Percentiles rank a stretch among this genome's conserved stretches.
Evolutionary conservation across 257 asterid species (phyloP).

Genomic region (Petunia axillaris): DNA sequence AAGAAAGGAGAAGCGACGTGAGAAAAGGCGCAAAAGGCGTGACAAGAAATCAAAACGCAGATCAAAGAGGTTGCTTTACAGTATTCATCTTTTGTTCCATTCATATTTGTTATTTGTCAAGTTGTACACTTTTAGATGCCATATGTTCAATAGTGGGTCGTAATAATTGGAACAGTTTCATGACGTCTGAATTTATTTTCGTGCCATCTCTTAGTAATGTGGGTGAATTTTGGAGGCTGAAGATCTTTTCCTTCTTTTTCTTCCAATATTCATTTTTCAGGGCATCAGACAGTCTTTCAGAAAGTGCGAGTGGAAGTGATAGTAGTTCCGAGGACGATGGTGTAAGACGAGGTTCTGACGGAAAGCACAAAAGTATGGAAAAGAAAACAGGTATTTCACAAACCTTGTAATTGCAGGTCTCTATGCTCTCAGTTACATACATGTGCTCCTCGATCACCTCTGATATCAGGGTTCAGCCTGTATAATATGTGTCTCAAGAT

Average conservation of each 20-base stretch:
- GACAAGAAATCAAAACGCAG: slow-evolving; percentile 77
- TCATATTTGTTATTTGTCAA: background rate
- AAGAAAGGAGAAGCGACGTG: slow-evolving; percentile 73
- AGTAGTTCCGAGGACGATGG: slow-evolving; percentile 56
- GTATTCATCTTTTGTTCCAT: background rate
- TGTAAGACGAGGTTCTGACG: slow-evolving; percentile 41
- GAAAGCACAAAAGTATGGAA: slow-evolving; percentile 52
- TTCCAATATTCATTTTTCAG: slow-evolving; percentile 43
- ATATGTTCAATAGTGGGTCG: background rate
- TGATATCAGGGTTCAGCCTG: background rate
- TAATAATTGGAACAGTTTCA: background rate
- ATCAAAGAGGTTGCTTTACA: slow-evolving; percentile 62
- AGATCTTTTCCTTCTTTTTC: background rate
- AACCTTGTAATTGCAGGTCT: slow-evolving; percentile 2
- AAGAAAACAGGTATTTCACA: slow-evolving; percentile 31
- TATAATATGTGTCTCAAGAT: background rate
- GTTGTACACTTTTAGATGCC: background rate
- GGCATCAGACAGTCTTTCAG: slow-evolving; percentile 54
- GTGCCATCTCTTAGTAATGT: background rate
- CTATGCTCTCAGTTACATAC: background rate
- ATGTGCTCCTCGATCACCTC: background rate
- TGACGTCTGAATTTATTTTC: background rate
- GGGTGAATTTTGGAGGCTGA: slow-evolving; percentile 19
- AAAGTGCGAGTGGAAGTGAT: slow-evolving; percentile 55
- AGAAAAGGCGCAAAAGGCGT: slow-evolving; percentile 76